Conservation (phyloP, 139 green algal genomes). For the Picochlorum costavermella region DNA sequence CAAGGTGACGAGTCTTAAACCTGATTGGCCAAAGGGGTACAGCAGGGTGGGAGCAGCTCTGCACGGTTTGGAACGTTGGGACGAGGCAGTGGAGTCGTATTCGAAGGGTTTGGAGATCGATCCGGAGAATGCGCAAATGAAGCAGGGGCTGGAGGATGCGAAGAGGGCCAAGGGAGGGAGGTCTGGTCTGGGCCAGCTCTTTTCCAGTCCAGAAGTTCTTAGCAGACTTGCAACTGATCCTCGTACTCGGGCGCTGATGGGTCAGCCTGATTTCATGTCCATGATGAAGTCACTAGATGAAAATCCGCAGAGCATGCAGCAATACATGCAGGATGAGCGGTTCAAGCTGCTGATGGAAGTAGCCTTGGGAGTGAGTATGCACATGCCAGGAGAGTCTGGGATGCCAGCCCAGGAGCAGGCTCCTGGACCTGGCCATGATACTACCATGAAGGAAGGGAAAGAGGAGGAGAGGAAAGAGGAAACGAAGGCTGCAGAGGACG, state of each 20-base stretch:
- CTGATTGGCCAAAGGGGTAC: conserved; percentile 93
- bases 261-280: conserved; percentile 82
- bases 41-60: conserved; percentile 77
- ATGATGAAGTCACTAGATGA: conserved; percentile 70
- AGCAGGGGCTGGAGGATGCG: conserved; percentile 51
- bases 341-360: conserved; percentile 62
- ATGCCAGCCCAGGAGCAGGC: neutral
- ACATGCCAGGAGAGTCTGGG: neutral
- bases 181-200: conserved; percentile 18
- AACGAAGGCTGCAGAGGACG: neutral
- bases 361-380: conserved; percentile 48
- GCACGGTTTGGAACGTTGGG: conserved; percentile 54
- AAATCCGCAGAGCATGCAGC: conserved; percentile 58
- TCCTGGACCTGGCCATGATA: conserved; percentile 1
- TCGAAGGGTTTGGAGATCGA: conserved; percentile 70
- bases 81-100: conserved; percentile 73
- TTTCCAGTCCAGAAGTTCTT: conserved; percentile 59
- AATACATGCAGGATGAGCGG: conserved; percentile 55
- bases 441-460: neutral
- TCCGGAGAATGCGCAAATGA: conserved; percentile 58
- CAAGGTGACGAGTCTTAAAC: conserved; percentile 75
- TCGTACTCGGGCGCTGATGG: conserved; percentile 58
- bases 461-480: neutral
- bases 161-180: conserved; percentile 19
- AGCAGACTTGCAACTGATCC: conserved; percentile 77